Evolutionary conservation across 1,139 yeast species (phyloP), one percentile per base, ranked within the genome.

Genomic region (Komagataea norvegica): DNA sequence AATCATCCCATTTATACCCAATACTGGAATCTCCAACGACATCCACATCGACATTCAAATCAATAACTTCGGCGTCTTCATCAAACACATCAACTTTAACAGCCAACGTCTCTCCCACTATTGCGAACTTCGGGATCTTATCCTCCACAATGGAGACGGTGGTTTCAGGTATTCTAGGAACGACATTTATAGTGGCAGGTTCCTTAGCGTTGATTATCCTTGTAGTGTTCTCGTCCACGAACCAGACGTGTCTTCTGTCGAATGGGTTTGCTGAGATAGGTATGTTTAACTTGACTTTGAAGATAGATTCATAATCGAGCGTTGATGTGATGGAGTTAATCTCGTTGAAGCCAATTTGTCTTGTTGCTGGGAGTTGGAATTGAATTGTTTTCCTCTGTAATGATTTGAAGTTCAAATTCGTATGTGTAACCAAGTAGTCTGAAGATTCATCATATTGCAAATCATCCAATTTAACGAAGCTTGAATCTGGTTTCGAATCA

Each of bases 161-260:
- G 0, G 57, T 47, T 3, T 56, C 48, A 4, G 68, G 69, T 3
- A 55, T 46, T 27, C 60, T 54, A n/a, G 68, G 67, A 4, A 59
- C 39, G 5, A 61, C 51, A 25, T 57, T 60, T 36, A 54, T 51
- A 8, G 38, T 36, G 14, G 37, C 35, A 8, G 54, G 58, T 5
- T 40, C 38, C 3, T 38, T 36, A 1, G 42, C 30, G 6, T 49
- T 43, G 6, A 52, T 28, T 3, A 55, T 42, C 24, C 40, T 41
- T 2, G 11, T 31, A 2, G 36, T 31, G 8, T 23, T 25, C 11
- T 25, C 29, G 23, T 40, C 34, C 11, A 17, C 8, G 9, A 30
- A 8, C 54, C 52, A 50, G 8, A 28, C 14, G 31, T 45, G 41
- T 18, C 46, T 37, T 6, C 36, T 36, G 31, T 42, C 22, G 14